Evolutionary conservation across 441 rosid genomes (phyloP), one percentile per base, ranked within the genome.

Genomic region (Populus hybrid): DNA sequence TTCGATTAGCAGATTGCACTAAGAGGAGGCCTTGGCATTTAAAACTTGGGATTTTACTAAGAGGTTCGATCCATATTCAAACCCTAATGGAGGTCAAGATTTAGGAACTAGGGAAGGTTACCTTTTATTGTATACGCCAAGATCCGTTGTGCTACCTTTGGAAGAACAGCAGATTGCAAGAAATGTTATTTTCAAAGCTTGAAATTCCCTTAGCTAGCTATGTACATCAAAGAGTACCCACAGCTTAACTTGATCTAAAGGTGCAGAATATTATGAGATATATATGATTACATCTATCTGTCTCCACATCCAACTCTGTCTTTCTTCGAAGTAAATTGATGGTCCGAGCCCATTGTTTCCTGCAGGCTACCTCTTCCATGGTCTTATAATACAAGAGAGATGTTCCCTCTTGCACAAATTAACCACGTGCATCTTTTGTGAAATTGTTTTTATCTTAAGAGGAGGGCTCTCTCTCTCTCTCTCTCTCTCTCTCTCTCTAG

Each of bases 381-480:
- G 7, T 4, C 32, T 24, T 2, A 34, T 69, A 7, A 32, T 38
- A 36, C 66, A 30, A 30, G 32, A 30, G 50, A 79, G 57, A 50
- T 57, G 73, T 57, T 21, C 46, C 20, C 32, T 30, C 59, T 53
- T 79, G 74, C 81, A 73, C 72, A 24, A 30, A 30, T 30, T 30
- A n/a, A 67, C 38, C 72, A 75, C 76, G 79, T 75, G 79, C 76
- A 16, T 38, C 61, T 9, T 75, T 70, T 38, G 3, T 38, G 11
- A 38, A 9, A 38, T 38, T 38, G 42, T 38, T 38, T 38, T 38
- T 9, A 38, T 38, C 42, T 38, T 2, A 38, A 38, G 42, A 38
- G 42, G 42, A 9, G 42, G 42, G 30, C 2, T 28, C 30, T 28
- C 3, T 28, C 30, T 28, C 4, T 3, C 30, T 28, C 30, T 28